These are phyloP conservation scores for Neopestalotiopsis sp. DNA, from an alignment of 2,329 filamentous ascomycete species.

Conservation along the genomic window DNA sequence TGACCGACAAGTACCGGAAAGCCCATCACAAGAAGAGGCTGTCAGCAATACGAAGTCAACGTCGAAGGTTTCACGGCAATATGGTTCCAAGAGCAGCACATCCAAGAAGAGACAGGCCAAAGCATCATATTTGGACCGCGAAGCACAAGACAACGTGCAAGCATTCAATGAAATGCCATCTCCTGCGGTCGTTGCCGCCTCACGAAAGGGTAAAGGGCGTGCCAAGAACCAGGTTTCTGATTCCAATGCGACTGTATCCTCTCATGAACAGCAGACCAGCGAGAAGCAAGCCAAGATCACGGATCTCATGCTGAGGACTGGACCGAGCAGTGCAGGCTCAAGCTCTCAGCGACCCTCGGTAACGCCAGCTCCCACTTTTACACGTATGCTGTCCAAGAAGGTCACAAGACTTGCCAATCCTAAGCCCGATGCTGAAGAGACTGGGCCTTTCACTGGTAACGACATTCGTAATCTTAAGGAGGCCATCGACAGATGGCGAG, in stretches of 20 bases:
- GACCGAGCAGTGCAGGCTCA: not conserved
- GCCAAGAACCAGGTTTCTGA: not conserved
- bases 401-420: slow-evolving; percentile 17
- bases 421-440: slow-evolving; percentile 19
- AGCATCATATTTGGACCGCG: slow-evolving; percentile 27
- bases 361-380: not conserved
- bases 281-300: slow-evolving; percentile 26
- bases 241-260: slow-evolving; percentile 17
- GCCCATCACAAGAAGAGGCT: not conserved
- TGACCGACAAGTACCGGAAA: not conserved
- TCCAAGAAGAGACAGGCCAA: slow-evolving; percentile 33
- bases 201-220: slow-evolving; percentile 21
- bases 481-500: slow-evolving; percentile 50
- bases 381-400: not conserved
- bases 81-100: slow-evolving; percentile 24
- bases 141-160: slow-evolving; percentile 19
- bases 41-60: not conserved
- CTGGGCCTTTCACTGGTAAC: slow-evolving; percentile 47
- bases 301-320: slow-evolving; percentile 24
- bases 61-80: slow-evolving; percentile 26
- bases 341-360: not conserved
- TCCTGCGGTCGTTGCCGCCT: slow-evolving; percentile 25
- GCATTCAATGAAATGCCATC: slow-evolving; percentile 22
- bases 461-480: slow-evolving; percentile 47
- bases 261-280: not conserved